Conservation (phyloP, 768 basidiomycete species). For the Mycena vulgaris region DNA sequence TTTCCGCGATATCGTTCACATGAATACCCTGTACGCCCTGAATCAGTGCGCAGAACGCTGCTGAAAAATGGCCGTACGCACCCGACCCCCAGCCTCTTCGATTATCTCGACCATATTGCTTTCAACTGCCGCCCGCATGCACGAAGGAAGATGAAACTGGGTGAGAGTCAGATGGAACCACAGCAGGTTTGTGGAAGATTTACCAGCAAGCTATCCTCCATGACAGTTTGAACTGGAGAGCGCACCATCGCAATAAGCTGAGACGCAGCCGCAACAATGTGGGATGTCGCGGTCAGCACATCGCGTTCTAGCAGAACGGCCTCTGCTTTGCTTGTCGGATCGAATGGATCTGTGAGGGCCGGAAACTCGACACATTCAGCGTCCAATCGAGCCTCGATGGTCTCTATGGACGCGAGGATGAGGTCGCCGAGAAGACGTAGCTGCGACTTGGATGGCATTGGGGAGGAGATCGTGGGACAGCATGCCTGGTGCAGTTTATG, state of each 20-base stretch:
- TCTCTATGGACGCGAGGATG: conserved; percentile 14
- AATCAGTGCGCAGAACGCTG: neutral
- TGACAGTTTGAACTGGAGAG: conserved; percentile 34
- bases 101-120: conserved; percentile 48
- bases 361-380: conserved; percentile 20
- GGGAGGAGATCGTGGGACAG: neutral
- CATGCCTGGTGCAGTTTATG: neutral
- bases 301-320: conserved; percentile 10
- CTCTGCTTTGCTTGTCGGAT: conserved; percentile 1
- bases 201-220: conserved; percentile 29
- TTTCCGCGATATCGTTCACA: conserved; percentile 53
- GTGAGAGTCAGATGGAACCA: neutral
- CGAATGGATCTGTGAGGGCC: neutral
- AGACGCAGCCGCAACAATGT: conserved; percentile 42
- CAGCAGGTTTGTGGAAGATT: neutral
- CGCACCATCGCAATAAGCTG: conserved; percentile 43
- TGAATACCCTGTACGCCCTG: conserved; percentile 51
- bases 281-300: conserved; percentile 28
- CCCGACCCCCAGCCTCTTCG: conserved; percentile 50
- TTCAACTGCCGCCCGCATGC: conserved; percentile 37
- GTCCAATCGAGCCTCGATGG: conserved; percentile 16
- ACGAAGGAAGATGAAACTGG: conserved; percentile 28
- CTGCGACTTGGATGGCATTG: conserved; percentile 11
- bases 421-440: conserved; percentile 31
- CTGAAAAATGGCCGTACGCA: no score